phyloP scores from a whole-genome alignment of 768 basidiomycete genomes.

The Suillus subluteus region DNA sequence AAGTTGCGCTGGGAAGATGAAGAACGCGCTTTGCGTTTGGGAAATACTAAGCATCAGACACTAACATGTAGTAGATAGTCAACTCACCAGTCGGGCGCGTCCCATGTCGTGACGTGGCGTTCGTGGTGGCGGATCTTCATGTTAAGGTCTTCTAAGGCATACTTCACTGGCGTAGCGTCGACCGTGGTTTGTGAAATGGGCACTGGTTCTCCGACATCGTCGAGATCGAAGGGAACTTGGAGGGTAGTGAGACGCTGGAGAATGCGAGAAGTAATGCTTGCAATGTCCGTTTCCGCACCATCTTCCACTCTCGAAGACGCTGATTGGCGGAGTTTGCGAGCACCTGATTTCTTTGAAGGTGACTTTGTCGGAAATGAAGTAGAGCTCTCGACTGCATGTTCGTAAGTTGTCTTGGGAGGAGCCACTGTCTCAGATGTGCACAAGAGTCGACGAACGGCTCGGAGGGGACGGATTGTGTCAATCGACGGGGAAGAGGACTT shows the following conservation, averaged over 20 bases:
- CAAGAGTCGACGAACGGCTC: background rate
- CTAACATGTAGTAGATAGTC: background rate
- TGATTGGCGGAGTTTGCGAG: background rate
- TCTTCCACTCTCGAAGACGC: background rate
- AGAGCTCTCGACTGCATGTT: background rate
- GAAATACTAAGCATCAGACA: background rate
- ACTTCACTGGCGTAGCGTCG: no score
- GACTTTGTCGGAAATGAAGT: background rate
- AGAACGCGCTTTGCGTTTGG: conserved; percentile 6
- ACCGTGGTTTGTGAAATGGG: background rate
- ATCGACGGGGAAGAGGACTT: background rate
- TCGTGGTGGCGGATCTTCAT: conserved; percentile 17
- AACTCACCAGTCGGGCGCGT: conserved; percentile 24
- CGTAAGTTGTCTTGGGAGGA: background rate
- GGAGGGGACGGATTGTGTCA: background rate
- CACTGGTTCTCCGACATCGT: background rate
- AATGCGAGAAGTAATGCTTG: background rate
- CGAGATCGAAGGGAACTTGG: background rate
- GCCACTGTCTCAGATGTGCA: background rate
- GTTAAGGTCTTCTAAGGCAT: conserved; percentile 17
- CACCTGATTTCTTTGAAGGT: background rate
- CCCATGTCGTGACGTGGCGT: conserved; percentile 30
- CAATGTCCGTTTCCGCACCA: background rate
- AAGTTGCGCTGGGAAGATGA: conserved; percentile 28
- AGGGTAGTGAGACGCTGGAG: background rate